A percentile compares a stretch with the other conserved stretches of the same genome.
phyloP scores from a whole-genome alignment of 768 basidiomycete species.

The Kondoa subrosea region DNA sequence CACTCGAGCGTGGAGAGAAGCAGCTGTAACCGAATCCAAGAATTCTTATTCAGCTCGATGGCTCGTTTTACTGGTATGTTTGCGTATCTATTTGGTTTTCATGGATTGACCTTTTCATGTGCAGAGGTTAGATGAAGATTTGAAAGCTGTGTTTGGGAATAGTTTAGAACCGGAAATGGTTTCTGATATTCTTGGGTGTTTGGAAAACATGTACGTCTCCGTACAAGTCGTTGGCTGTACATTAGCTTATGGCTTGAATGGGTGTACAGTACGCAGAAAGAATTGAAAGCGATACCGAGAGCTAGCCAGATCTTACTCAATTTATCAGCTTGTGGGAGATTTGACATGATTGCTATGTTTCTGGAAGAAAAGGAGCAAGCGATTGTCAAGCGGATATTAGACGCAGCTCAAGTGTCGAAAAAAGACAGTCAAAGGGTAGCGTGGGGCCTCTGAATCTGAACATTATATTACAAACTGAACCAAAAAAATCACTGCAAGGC shows the following conservation, averaged over 20 bases:
- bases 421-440: background rate
- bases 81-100: background rate
- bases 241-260: too few relatives aligned
- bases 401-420: background rate
- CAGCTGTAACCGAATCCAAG: background rate
- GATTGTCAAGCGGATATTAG: background rate
- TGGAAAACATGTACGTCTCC: background rate
- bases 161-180: background rate
- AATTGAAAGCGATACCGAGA: background rate
- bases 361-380: background rate
- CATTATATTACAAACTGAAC: background rate
- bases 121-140: background rate
- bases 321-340: background rate
- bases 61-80: background rate
- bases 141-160: background rate
- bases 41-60: background rate
- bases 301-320: background rate
- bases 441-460: background rate
- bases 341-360: conserved; percentile 4
- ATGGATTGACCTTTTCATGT: background rate
- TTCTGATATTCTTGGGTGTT: background rate
- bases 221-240: too few relatives aligned
- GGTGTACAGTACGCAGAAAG: background rate
- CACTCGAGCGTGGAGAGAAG: background rate
- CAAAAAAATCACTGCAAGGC: background rate